These are phyloP conservation scores for Paramecium caudatum DNA, from an alignment of 73 alveolate genomes.

Conservation along the genomic window DNA sequence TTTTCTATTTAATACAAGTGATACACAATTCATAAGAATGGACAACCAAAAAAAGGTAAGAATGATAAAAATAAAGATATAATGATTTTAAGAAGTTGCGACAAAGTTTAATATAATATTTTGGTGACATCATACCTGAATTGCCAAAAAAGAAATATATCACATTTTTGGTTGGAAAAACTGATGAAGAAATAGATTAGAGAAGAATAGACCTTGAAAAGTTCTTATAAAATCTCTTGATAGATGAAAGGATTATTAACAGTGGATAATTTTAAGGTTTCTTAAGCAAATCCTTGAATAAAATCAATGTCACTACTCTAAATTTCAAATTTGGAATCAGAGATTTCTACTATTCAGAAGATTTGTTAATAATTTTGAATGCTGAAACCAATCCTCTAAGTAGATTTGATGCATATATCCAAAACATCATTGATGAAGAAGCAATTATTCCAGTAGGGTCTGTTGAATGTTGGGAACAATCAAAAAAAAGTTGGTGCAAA, in stretches of 20 bases:
- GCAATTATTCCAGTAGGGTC: slow-evolving; percentile 43
- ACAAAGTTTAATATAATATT: slow-evolving; percentile 29
- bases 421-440: slow-evolving; percentile 41
- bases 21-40: neutral
- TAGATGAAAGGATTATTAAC: neutral
- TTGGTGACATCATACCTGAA: neutral
- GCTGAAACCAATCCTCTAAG: slow-evolving; percentile 42
- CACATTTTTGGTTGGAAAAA: slow-evolving; percentile 57
- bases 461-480: slow-evolving; percentile 48
- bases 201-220: slow-evolving; percentile 24
- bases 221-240: neutral
- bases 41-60: slow-evolving; percentile 12
- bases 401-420: slow-evolving; percentile 53
- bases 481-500: neutral
- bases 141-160: slow-evolving; percentile 59
- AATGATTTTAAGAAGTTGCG: neutral
- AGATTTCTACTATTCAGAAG: slow-evolving; percentile 7
- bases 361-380: neutral
- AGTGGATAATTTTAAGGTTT: neutral
- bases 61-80: neutral
- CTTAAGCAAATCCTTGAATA: neutral
- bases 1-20: neutral
- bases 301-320: neutral
- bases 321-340: slow-evolving; percentile 39
- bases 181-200: slow-evolving; percentile 45